Evolutionary conservation across 2,329 filamentous ascomycete species (phyloP).

Genomic region (Paradendryphiella salina): DNA sequence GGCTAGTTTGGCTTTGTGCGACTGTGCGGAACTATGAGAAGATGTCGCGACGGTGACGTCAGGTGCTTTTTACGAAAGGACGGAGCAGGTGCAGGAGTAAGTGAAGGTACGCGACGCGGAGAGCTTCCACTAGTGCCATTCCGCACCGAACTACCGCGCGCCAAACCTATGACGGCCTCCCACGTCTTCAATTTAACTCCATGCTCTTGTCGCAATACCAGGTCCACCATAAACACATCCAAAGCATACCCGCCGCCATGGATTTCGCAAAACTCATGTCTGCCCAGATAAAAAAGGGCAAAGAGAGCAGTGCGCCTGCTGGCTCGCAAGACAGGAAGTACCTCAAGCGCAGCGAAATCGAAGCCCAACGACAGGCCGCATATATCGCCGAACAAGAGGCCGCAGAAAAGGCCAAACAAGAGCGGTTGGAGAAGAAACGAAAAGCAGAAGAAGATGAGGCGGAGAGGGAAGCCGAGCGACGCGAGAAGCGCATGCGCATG

Average conservation of each 20-base stretch:
- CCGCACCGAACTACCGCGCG: constrained; percentile 12
- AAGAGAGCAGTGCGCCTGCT: constrained; percentile 52
- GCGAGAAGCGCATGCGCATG: constrained; percentile 79
- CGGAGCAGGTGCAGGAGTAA: not conserved
- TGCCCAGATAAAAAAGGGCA: constrained; percentile 85
- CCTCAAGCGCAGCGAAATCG: constrained; percentile 79
- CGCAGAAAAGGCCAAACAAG: constrained; percentile 70
- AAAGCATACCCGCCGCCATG: constrained; percentile 58
- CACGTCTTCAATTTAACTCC: not conserved
- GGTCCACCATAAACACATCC: not conserved
- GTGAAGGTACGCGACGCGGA: constrained; percentile 22
- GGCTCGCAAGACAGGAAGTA: constrained; percentile 63
- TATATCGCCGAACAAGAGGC: constrained; percentile 82
- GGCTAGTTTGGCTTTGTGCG: too few species aligned
- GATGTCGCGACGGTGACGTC: constrained; percentile 1
- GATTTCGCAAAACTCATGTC: constrained; percentile 95
- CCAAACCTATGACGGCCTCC: constrained; percentile 2
- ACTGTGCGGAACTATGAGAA: too few species aligned
- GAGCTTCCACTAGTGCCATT: constrained; percentile 27
- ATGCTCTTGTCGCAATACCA: not conserved
- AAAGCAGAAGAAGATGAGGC: constrained; percentile 86
- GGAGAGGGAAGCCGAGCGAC: constrained; percentile 67
- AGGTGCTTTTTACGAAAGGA: not conserved
- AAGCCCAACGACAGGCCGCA: constrained; percentile 76
- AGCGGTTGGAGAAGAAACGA: constrained; percentile 75